Evolutionary conservation across 2,329 filamentous ascomycete genomes (phyloP), one percentile per base, ranked within the genome.

Genomic region (Cladosporium cucumerinum): DNA sequence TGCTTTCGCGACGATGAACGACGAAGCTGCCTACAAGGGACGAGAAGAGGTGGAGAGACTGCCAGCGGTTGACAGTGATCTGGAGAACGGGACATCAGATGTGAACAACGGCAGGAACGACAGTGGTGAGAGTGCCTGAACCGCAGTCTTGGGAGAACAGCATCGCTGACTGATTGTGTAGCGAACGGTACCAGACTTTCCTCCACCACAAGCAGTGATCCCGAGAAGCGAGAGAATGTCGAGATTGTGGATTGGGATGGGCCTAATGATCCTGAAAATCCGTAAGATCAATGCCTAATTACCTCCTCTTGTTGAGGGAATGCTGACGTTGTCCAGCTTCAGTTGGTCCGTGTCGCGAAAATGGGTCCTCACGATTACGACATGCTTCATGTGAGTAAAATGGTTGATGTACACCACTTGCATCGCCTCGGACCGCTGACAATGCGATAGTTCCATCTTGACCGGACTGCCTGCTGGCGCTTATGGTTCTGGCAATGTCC

Each of bases 261-360:
- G 18, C 69, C 65, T 5, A 68, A 69, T 30, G 69, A 71, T 62
- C 66, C 67, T 0, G 69, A 67, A 23, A 71, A 70, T 39, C 69
- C 69, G 32, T 58, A 59, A 11, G 36, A 11, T 71, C 0, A 74
- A 85, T 28, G 83, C 8, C 32, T 26, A 11, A n/a, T n/a, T n/a
- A n/a, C n/a, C n/a, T n/a, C n/a, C n/a, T n/a, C 2, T 32, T 32
- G 0, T 5, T n/a, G n/a, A 32, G 5, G 7, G 18, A 3, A 12
- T 32, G 2, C 39, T 61, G 21, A 61, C 49, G 46, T 3, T 16
- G 7, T 8, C 16, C 25, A 65, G 57, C 14, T 73, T 72, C 68
- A 74, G 75, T 55, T 75, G 73, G 73, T 66, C 67, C 7, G 26
- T 46, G 12, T 61, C 32, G 12, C 68, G 68, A 59, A 75, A 76